Conservation (phyloP, 2,329 filamentous ascomycete species). For the Claviceps africana region DNA sequence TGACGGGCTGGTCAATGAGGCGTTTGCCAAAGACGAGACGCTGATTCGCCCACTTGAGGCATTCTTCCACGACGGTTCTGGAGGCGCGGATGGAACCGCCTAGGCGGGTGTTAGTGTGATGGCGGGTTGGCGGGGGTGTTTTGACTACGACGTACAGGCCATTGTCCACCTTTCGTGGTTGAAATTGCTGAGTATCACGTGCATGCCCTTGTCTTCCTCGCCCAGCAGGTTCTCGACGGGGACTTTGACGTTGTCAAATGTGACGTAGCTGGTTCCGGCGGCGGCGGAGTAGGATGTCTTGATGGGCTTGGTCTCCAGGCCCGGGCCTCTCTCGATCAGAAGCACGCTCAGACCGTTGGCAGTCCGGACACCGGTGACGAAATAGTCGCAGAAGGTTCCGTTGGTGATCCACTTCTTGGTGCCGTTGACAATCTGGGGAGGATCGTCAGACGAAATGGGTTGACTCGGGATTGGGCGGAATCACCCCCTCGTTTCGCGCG, state of each 20-base stretch:
- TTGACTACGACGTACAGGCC: constrained; percentile 33
- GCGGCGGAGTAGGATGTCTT: constrained; percentile 71
- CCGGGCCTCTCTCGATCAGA: constrained; percentile 59
- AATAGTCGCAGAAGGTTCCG: constrained; percentile 69
- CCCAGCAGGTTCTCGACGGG: constrained; percentile 66
- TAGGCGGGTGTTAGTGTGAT: constrained; percentile 8
- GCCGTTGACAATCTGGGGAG: constrained; percentile 43
- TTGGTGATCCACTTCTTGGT: constrained; percentile 83
- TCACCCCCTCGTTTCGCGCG: neutral
- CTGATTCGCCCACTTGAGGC: constrained; percentile 79
- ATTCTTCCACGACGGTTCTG: constrained; percentile 65
- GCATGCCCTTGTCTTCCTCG: constrained; percentile 73
- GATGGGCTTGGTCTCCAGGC: constrained; percentile 62
- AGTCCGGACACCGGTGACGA: constrained; percentile 67
- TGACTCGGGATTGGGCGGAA: too few species aligned
- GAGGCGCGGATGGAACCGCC: constrained; percentile 48
- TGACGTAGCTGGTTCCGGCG: constrained; percentile 66
- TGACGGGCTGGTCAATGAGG: constrained; percentile 70
- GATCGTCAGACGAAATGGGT: neutral
- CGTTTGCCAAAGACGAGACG: constrained; percentile 72
- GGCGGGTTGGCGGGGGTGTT: neutral
- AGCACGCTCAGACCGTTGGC: constrained; percentile 67
- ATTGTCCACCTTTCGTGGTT: constrained; percentile 78
- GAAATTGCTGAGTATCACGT: constrained; percentile 75
- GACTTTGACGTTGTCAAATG: constrained; percentile 78